Percentiles rank a stretch among this genome's conserved stretches.
phyloP scores from a whole-genome alignment of 1,284 basidiomycete genomes.

The Ustilago curta region DNA sequence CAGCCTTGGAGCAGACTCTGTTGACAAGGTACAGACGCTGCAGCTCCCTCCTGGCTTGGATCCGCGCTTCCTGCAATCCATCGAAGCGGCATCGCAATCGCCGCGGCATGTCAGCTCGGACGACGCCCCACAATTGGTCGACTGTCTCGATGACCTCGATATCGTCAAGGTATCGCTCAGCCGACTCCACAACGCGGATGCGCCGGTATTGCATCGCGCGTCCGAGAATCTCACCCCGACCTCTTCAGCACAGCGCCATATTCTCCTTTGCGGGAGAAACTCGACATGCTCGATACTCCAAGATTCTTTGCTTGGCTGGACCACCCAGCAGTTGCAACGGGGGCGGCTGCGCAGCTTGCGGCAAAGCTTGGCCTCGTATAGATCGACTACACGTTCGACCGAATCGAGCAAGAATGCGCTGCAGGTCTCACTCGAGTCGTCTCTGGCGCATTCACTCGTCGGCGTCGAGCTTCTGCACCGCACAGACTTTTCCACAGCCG shows the following conservation, averaged over 20 bases:
- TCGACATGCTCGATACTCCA: conserved; percentile 33
- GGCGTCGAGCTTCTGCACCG: conserved; percentile 44
- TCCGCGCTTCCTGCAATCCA: conserved; percentile 53
- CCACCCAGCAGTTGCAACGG: conserved; percentile 25
- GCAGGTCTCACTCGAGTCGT: conserved; percentile 22
- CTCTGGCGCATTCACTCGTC: conserved; percentile 29
- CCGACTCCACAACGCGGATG: conserved; percentile 3
- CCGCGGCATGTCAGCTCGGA: background rate
- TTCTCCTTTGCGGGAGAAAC: conserved; percentile 43
- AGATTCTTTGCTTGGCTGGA: conserved; percentile 28
- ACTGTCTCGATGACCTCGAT: conserved; percentile 14
- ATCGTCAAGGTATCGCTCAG: conserved; percentile 26
- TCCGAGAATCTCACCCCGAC: conserved; percentile 4
- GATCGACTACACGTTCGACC: background rate
- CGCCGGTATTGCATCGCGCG: conserved; percentile 16
- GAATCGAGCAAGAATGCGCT: background rate
- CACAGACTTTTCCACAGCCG: conserved; percentile 41
- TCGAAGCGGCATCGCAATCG: conserved; percentile 4
- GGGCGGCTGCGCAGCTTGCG: conserved; percentile 25
- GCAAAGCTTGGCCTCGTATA: conserved; percentile 17
- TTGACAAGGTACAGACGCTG: conserved; percentile 47
- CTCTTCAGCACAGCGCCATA: conserved; percentile 16
- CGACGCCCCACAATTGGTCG: background rate
- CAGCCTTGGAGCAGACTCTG: conserved; percentile 30
- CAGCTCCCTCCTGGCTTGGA: conserved; percentile 53